Evolutionary conservation across 208 protist species (phyloP), one percentile per base, ranked within the genome.

Genomic region (Wallacemonas sp.): DNA sequence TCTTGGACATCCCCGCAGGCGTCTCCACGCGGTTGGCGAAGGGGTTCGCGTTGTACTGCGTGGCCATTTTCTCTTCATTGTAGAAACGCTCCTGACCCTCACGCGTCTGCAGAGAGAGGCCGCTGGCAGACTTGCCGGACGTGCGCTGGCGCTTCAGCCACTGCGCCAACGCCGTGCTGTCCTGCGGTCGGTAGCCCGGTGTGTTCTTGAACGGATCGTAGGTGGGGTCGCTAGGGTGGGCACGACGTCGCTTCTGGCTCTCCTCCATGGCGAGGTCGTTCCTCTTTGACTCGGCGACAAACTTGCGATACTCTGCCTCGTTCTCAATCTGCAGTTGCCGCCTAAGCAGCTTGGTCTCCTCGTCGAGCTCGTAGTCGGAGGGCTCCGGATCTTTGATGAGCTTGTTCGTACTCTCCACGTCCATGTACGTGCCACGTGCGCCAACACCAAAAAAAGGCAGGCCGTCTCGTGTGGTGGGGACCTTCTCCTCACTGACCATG

Each of bases 1-100:
- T 84, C 70, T 84, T 83, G 9, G 84, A 75, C 68, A 91, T 76
- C 24, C 89, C 89, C 9, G 82, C 67, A 2, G 89, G 89, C 21
- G 79, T 77, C 78, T 95, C 89, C 1, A 95, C 77, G 33, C 89
- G 86, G 38, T 81, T 86, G 38, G 89, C 76, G 49, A 95, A 95
- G 5, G 89, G 89, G 65, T 95, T 95, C 17, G 83, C 89, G 74
- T 83, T 75, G 79, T 93, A 95, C 77, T 95, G 89, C 11, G 89
- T 95, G n/a, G 89, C 84, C 89, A 95, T 95, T 68, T 95, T 95
- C 67, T 95, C 86, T 68, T 95, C 89, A 54, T 95, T 92, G 70
- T 95, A 95, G 70, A 90, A 93, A n/a, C 89, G 78, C 68, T 95
- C 84, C 72, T 95, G 89, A 24, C 89, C 89, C 62, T 95, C 86